Base-by-base conservation (phyloP, 257 asterid genomes). In the Euphrasia confusa region DNA sequence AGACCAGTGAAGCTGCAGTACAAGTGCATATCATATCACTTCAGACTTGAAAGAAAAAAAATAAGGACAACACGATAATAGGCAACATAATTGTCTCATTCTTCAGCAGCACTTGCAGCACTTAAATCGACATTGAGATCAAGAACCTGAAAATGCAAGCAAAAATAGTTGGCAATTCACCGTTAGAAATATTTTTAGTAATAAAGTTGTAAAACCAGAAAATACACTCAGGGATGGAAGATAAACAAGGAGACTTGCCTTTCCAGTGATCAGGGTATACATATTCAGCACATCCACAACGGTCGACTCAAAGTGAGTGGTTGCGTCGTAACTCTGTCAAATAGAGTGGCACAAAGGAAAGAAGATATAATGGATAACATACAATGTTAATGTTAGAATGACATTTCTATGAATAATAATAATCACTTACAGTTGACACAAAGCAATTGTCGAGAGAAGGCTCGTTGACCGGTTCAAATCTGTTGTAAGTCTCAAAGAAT, bases 401-500 rank as follows among this genome's bases (percentile, higher is more conserved):
- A 50, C 3, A 69, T 30, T 69, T 35, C 47, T 35, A 35, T 35
- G 1, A 35, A 35, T 35, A 35, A 35, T 35, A 35, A 1, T 33
- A 33, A 33, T 7, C 57, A 74, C 98, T 79, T 75, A 88, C 98
- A 1, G 91, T 75, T 74, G 98, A 88, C 75, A 91, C 63, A 71
- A 88, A 85, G 82, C 98, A 91, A 70, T 86, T 91, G 88, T 91
- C 98, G 64, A 81, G 66, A 61, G 92, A 59, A 63, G 88, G 83
- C 70, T 91, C 95, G 33, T 91, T 91, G 70, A 83, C 94, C 60
- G 98, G 96, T 75, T 85, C 96, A 58, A 27, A 81, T 84, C 92
- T 72, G 81, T 88, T 95, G 28, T 85, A 91, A 65, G 88, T 83
- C 79, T 91, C 98, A 56, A 72, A 91, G 80, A 88, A 81, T 48